These are phyloP conservation scores for Schwanniomyces vanrijiae DNA, from an alignment of 805 yeast genomes.

Conservation along the genomic window DNA sequence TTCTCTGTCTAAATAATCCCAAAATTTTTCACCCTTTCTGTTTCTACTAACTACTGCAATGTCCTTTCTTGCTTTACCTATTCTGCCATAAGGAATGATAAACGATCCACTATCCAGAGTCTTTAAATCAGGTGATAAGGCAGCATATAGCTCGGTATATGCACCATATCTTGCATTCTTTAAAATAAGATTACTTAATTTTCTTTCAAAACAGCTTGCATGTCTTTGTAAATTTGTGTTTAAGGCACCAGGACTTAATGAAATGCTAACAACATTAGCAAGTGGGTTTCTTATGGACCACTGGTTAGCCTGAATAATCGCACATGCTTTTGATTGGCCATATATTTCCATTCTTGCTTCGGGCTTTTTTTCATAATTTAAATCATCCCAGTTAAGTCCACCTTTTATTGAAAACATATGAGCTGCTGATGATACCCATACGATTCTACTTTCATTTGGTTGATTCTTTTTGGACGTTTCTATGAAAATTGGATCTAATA, in stretches of 20 bases:
- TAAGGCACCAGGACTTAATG: conserved; percentile 44
- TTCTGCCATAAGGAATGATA: conserved; percentile 37
- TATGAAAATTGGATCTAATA: conserved; percentile 36
- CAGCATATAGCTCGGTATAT: conserved; percentile 43
- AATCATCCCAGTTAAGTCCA: conserved; percentile 36
- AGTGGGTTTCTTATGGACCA: conserved; percentile 33
- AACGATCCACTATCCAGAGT: conserved; percentile 30
- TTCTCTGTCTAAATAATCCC: conserved; percentile 33
- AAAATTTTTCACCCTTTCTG: conserved; percentile 33
- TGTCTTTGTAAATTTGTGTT: conserved; percentile 33
- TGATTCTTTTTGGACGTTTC: conserved; percentile 26
- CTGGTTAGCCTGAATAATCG: conserved; percentile 30
- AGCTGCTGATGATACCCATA: conserved; percentile 46
- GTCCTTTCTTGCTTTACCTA: conserved; percentile 33
- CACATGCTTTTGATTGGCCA: conserved; percentile 45
- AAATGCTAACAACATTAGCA: conserved; percentile 28
- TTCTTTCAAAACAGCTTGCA: conserved; percentile 9
- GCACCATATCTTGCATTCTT: conserved; percentile 38
- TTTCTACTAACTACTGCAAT: conserved; percentile 27
- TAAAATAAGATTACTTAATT: conserved; percentile 11
- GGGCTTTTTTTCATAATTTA: conserved; percentile 17
- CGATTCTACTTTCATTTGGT: conserved; percentile 33
- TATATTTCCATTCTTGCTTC: conserved; percentile 21
- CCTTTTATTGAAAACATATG: conserved; percentile 23
- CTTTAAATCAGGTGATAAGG: conserved; percentile 38